Base-by-base conservation (phyloP, 2,329 filamentous ascomycete genomes). In the Penicillium sp. region DNA sequence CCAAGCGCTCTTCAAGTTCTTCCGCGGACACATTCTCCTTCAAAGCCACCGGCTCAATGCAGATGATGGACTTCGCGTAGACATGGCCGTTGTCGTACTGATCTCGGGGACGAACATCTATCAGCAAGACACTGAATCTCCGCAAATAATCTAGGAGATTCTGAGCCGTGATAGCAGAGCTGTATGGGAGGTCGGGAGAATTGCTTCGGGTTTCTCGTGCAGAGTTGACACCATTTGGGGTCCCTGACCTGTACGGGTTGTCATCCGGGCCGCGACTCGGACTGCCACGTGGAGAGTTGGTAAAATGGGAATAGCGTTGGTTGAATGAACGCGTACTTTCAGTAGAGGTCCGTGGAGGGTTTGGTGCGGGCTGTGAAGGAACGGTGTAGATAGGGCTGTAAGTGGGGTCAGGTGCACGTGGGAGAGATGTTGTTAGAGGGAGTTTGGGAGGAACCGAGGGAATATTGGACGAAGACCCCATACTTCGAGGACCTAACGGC, bases 31-130 rank as follows among this genome's bases (percentile, higher is more conserved):
- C 74, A 20, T 79, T 83, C 30, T 83, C 78, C 39, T 86, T 79
- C 33, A 88, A 64, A 7, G 84, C 78, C 30, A 94, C 78, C 16
- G 90, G 88, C 57, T 98, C 93, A 45, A 98, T 79, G 63, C 93
- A 98, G 30, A 98, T 87, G 26, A 89, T 86, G 4, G 80, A 83
- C 40, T 83, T 83, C 4, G 86, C 82, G 71, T 86, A 85, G 48
- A 98, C 89, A 60, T 98, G 93, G 0, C 93, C 93, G 33, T 84
- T 77, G 53, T 97, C 88, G 59, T 87, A 98, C 7, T 86, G 79
- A 37, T 86, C 80, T 17, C 93, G 82, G 40, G 79, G 73, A 26
- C 93, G 83, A 28, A 96, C 81, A 63, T 98, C 93, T 50, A 98
- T 88, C 16, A 97, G 64, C 9, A 98, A 70, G 16, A 96, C 75